Base-by-base conservation (phyloP, 2,329 filamentous ascomycete genomes). In the Mycosphaerella arachidis region DNA sequence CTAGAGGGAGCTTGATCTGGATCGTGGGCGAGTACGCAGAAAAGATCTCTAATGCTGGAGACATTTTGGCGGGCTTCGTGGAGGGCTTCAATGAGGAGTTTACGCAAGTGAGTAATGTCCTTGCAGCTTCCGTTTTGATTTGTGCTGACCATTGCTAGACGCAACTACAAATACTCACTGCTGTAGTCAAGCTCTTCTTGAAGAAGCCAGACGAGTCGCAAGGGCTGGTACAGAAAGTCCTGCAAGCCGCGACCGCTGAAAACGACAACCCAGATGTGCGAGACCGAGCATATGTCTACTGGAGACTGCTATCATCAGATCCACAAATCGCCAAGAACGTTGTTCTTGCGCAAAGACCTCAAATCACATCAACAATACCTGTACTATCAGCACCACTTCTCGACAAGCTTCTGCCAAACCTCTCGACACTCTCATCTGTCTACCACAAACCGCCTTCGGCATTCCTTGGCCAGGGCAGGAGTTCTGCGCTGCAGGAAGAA, bases 11-110 rank as follows among this genome's bases (percentile, higher is more conserved):
- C 24, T 79, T 99, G 61, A 97, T 99, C 71, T 99, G 94, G 94
- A 97, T 99, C 67, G 93, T 99, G 6, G 94, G 94, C 67, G 94
- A 99, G 75, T 99, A 99, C 73, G 94, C 94, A 0, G 94, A 99
- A 79, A 99, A 99, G 82, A 99, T 99, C 71, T 96, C 86, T 78
- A 97, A 99, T 70, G 94, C 94, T n/a, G 92, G 92, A 65, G 91
- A 97, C 68, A 97, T 99, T 63, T 77, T 99, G 60, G 83, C 86
- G 55, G 87, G 89, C 18, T 99, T 99, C 71, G 93, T 97, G 12
- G 94, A 97, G 58, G 88, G 87, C 0, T 97, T 99, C 74, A 89
- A 90, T 74, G 94, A 97, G 73, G 94, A 99, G 75, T 97, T 97
- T 72, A 94, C 92, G 55, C 93, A 95, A 81, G 89, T 91, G 73